A percentile compares a stretch with the other conserved stretches of the same genome.
These are phyloP conservation scores for Diplodia sapinea DNA, from an alignment of 2,329 filamentous ascomycete species.

Conservation along the genomic window DNA sequence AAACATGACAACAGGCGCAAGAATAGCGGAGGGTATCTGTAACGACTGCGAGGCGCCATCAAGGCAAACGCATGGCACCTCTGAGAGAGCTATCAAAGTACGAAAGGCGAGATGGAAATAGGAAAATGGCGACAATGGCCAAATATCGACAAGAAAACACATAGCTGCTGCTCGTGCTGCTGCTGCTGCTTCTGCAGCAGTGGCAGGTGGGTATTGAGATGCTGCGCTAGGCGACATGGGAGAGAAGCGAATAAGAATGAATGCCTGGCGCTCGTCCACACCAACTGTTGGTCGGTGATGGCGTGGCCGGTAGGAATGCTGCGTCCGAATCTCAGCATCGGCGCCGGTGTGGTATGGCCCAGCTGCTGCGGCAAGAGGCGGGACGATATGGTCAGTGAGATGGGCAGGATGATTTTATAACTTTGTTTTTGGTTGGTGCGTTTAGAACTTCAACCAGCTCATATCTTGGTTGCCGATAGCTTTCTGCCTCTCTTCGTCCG, in stretches of 20 bases:
- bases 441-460: conserved; percentile 75
- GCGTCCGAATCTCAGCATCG: neutral
- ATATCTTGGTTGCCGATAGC: conserved; percentile 61
- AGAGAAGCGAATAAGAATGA: conserved; percentile 12
- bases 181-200: neutral
- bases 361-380: neutral
- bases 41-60: conserved; percentile 30
- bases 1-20: conserved; percentile 11
- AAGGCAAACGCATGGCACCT: conserved; percentile 22
- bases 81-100: conserved; percentile 22
- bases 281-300: neutral
- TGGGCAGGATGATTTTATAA: neutral
- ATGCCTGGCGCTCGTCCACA: conserved; percentile 23
- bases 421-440: neutral
- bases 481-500: conserved; percentile 41
- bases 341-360: neutral
- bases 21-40: conserved; percentile 30
- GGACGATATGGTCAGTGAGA: neutral
- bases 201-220: conserved; percentile 13
- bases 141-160: conserved; percentile 26
- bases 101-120: conserved; percentile 12
- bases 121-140: conserved; percentile 1
- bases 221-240: conserved; percentile 15
- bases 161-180: neutral
- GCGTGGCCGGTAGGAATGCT: neutral